Base-by-base conservation (phyloP, 495 filamentous ascomycete genomes). In the Xylaria castorea region DNA sequence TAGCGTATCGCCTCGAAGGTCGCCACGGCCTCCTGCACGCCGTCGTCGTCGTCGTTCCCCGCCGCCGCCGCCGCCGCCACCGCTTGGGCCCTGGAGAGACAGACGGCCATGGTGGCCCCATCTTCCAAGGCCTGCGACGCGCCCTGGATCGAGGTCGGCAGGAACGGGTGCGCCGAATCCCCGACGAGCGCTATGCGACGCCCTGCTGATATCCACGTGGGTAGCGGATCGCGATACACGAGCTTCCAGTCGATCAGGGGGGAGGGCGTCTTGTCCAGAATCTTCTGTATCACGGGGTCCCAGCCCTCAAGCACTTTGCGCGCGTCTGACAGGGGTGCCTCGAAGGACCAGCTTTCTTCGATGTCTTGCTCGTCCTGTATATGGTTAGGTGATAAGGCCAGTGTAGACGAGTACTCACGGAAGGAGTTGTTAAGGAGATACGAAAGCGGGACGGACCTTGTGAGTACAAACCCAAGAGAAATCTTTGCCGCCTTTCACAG, bases 51-150 rank as follows among this genome's bases (percentile, higher is more conserved):
- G 14, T n/a, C n/a, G n/a, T n/a, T n/a, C n/a, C n/a, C n/a, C n/a
- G n/a, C n/a, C n/a, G n/a, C n/a, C n/a, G n/a, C n/a, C n/a, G n/a
- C n/a, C n/a, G 77, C 74, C 36, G 84, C 78, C 73, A 85, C 81
- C 50, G 72, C 72, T 44, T 36, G 73, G 73, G 44, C 76, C 70
- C 55, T 25, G 12, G 55, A 46, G 67, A 94, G 81, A 65, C 88
- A 91, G 8, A 89, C 85, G 7, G 91, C 91, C 7, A 94, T 77
- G 1, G 88, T 89, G 1, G 89, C 87, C 2, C 88, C 92, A 77
- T 94, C 92, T 74, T 94, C 92, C 73, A 94, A 89, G 0, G 91
- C 90, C 75, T 92, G 89, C 38, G 88, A 91, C 0, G 90, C 92
- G 0, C 92, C 92, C 72, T 93, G 89, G n/a, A 89, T 88, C 5